Evolutionary conservation across 2,329 filamentous ascomycete species (phyloP).

Genomic region (Ophiostoma tasmaniense): DNA sequence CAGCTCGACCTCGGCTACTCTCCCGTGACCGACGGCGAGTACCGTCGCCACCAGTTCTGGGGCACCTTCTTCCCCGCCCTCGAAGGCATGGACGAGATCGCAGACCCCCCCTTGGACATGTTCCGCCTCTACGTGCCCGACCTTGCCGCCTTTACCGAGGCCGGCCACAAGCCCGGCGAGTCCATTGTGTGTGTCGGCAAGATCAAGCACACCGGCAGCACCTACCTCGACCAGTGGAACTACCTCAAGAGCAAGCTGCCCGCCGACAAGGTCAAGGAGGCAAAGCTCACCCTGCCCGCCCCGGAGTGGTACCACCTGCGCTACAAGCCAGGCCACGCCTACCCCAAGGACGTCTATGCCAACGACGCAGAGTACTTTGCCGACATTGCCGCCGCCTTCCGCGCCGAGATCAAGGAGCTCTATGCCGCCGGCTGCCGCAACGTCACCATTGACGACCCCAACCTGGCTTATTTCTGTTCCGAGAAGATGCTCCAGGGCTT

Average conservation of each 20-base stretch:
- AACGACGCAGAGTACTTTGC: slow-evolving; percentile 42
- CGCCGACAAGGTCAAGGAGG: slow-evolving; percentile 51
- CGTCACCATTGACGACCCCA: slow-evolving; percentile 55
- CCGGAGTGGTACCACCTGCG: slow-evolving; percentile 55
- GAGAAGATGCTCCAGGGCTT: slow-evolving; percentile 56
- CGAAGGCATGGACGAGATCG: slow-evolving; percentile 34
- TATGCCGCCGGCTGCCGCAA: slow-evolving; percentile 43
- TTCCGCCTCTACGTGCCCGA: slow-evolving; percentile 34
- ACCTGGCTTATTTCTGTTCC: slow-evolving; percentile 58
- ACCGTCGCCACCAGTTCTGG: slow-evolving; percentile 33
- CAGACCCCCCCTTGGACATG: slow-evolving; percentile 27
- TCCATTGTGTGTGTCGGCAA: slow-evolving; percentile 39
- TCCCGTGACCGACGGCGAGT: slow-evolving; percentile 54
- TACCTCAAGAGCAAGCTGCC: slow-evolving; percentile 41
- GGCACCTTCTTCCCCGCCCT: slow-evolving; percentile 32
- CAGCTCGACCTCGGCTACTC: slow-evolving; percentile 51
- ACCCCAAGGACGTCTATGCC: slow-evolving; percentile 39
- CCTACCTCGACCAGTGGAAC: slow-evolving; percentile 35
- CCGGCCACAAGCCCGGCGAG: slow-evolving; percentile 39
- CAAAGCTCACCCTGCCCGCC: slow-evolving; percentile 55
- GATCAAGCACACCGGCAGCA: slow-evolving; percentile 38
- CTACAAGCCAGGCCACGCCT: slow-evolving; percentile 41
- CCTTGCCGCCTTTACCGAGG: slow-evolving; percentile 36
- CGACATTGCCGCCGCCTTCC: slow-evolving; percentile 44
- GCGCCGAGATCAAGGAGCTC: slow-evolving; percentile 38